Percentiles rank a stretch among this genome's conserved stretches.
phyloP scores from a whole-genome alignment of 768 basidiomycete species.

The Leccinum ochraceum region DNA sequence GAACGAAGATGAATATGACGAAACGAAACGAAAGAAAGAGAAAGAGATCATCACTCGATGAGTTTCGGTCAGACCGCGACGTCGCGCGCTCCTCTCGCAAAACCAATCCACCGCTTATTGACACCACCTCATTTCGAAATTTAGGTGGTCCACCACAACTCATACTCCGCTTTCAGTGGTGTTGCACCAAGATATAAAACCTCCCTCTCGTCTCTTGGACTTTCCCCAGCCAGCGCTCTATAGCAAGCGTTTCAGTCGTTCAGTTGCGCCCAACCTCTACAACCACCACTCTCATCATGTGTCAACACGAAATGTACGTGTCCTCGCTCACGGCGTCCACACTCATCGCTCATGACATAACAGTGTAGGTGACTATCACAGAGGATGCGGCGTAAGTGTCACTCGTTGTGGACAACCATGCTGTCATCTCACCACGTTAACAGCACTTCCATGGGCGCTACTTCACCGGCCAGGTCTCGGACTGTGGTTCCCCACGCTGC shows the following conservation, averaged over 20 bases:
- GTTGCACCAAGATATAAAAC: conserved; percentile 13
- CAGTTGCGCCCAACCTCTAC: neutral
- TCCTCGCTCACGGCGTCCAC: neutral
- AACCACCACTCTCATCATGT: conserved; percentile 23
- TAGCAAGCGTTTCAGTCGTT: neutral
- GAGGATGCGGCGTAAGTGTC: conserved; percentile 37
- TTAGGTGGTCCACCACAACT: conserved; percentile 1
- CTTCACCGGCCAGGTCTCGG: conserved; percentile 34
- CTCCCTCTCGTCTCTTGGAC: neutral
- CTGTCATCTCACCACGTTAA: conserved; percentile 8
- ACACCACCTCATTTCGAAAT: conserved; percentile 2
- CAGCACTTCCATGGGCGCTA: conserved; percentile 42
- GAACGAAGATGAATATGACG: neutral
- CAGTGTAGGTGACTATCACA: conserved; percentile 39
- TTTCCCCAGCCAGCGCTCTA: neutral
- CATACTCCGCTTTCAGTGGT: conserved; percentile 11
- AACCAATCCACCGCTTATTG: conserved; percentile 1
- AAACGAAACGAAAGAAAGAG: neutral
- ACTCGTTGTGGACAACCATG: neutral
- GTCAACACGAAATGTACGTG: conserved; percentile 39
- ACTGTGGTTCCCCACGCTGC: conserved; percentile 34
- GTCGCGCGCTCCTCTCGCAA: neutral
- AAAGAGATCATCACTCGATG: neutral
- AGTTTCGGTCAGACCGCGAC: neutral
- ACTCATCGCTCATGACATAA: conserved; percentile 7